A percentile compares a stretch with the other conserved stretches of the same genome.
Conservation (phyloP, 208 protist genomes). For the Wallacemonas collosoma region DNA sequence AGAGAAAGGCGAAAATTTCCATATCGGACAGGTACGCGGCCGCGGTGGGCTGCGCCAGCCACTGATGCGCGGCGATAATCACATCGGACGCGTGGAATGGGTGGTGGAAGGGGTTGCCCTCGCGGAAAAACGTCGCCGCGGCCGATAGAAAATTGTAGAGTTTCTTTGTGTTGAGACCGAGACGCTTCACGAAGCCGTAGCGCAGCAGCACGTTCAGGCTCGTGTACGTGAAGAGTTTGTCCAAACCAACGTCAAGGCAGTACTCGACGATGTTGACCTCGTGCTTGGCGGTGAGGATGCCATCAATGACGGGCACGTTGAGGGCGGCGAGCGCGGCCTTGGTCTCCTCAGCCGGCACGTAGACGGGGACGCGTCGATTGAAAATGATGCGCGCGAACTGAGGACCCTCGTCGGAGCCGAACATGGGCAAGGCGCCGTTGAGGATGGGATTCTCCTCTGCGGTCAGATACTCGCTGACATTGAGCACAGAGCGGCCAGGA, state of each 20-base stretch:
- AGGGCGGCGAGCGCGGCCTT: constrained; percentile 30
- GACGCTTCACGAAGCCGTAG: constrained; percentile 59
- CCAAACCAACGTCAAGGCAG: constrained; percentile 22
- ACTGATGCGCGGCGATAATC: constrained; percentile 65
- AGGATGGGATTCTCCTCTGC: constrained; percentile 23
- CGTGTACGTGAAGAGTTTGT: constrained; percentile 25
- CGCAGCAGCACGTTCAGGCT: constrained; percentile 69
- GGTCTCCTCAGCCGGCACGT: constrained; percentile 32
- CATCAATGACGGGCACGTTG: constrained; percentile 40
- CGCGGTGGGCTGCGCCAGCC: constrained; percentile 42
- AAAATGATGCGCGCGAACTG: constrained; percentile 41
- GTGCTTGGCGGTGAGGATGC: constrained; percentile 29
- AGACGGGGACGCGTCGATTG: constrained; percentile 45
- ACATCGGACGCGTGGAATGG: constrained; percentile 73
- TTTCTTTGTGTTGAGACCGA: constrained; percentile 42
- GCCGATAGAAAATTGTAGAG: constrained; percentile 49
- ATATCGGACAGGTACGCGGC: constrained; percentile 35
- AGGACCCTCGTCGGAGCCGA: constrained; percentile 37
- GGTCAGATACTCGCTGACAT: constrained; percentile 31
- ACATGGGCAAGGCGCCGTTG: constrained; percentile 31
- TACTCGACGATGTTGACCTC: constrained; percentile 14
- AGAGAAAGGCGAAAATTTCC: constrained; percentile 66
- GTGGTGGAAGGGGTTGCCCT: constrained; percentile 81
- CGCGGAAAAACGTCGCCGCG: constrained; percentile 43
- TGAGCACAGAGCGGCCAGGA: constrained; percentile 28